phyloP scores from a whole-genome alignment of 2,329 filamentous ascomycete species.

The Didymella glomerata region DNA sequence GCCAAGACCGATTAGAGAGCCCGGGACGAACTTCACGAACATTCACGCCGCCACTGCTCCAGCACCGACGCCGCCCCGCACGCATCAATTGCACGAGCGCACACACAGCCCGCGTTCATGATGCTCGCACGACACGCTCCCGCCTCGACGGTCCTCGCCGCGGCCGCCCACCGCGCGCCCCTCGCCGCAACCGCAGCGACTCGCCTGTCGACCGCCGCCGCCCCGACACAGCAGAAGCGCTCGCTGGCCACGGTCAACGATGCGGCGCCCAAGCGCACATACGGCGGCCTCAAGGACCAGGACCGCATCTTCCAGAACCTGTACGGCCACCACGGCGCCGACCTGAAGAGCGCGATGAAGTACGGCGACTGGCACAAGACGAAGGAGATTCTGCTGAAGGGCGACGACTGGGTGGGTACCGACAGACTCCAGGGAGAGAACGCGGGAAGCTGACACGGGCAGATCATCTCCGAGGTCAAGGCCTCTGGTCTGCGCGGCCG shows the following conservation, averaged over 20 bases:
- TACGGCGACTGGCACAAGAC: slow-evolving; percentile 99
- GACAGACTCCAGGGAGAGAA: not conserved
- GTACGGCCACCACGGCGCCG: slow-evolving; percentile 89
- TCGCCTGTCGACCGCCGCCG: slow-evolving; percentile 54
- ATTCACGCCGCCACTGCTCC: slow-evolving; percentile 36
- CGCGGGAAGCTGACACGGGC: slow-evolving; percentile 30
- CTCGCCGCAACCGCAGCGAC: slow-evolving; percentile 51
- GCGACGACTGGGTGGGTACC: slow-evolving; percentile 81
- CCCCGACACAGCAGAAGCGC: slow-evolving; percentile 63
- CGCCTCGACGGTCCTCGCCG: slow-evolving; percentile 50
- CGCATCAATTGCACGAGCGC: slow-evolving; percentile 52
- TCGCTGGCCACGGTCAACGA: slow-evolving; percentile 70
- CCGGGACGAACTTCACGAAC: slow-evolving; percentile 33
- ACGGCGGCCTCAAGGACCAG: slow-evolving; percentile 92
- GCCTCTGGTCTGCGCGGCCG: slow-evolving; percentile 92
- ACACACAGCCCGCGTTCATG: slow-evolving; percentile 36
- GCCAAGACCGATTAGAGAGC: slow-evolving; percentile 28
- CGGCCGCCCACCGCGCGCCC: slow-evolving; percentile 53
- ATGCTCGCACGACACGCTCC: slow-evolving; percentile 56
- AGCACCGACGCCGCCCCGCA: slow-evolving; percentile 42
- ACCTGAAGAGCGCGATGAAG: slow-evolving; percentile 93
- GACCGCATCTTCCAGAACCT: slow-evolving; percentile 99
- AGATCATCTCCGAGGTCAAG: slow-evolving; percentile 98
- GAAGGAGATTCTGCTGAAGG: slow-evolving; percentile 97
- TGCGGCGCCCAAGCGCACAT: slow-evolving; percentile 66